phyloP scores from a whole-genome alignment of 371 early-diverging fungal species.

The Saksenaea vasiformis region DNA sequence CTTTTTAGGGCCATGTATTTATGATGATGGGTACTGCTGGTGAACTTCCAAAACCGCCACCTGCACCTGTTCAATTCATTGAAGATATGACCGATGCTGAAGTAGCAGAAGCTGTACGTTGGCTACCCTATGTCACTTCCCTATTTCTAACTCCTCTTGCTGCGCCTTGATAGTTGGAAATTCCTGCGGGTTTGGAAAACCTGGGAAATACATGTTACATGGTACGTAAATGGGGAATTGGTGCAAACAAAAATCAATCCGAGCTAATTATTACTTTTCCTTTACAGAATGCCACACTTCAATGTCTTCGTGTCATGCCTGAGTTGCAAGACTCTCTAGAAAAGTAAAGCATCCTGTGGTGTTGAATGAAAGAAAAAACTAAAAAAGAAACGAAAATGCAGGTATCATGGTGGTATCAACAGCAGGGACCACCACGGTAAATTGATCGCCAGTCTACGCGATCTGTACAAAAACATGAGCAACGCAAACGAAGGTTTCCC shows the following conservation, averaged over 20 bases:
- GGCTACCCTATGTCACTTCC: background rate
- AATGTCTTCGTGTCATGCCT: slow-evolving; percentile 89
- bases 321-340: slow-evolving; percentile 74
- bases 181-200: slow-evolving; percentile 90
- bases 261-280: background rate
- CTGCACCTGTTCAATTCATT: slow-evolving; percentile 71
- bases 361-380: no score
- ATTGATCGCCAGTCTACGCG: slow-evolving; percentile 72
- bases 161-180: slow-evolving; percentile 56
- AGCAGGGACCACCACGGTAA: slow-evolving; percentile 56
- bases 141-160: background rate
- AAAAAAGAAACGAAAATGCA: no score
- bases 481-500: slow-evolving; percentile 73
- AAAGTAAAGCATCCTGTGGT: no score
- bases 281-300: slow-evolving; percentile 88
- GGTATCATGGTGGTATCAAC: slow-evolving; percentile 34
- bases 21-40: slow-evolving; percentile 97
- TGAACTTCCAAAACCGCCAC: slow-evolving; percentile 80
- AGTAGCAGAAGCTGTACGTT: slow-evolving; percentile 78
- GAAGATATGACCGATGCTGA: slow-evolving; percentile 93
- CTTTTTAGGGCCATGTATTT: slow-evolving; percentile 59
- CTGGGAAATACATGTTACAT: slow-evolving; percentile 99
- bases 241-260: background rate
- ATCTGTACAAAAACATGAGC: slow-evolving; percentile 72
- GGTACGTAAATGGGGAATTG: slow-evolving; percentile 39